Base-by-base conservation (phyloP, 202 grass and related monocot genomes). In the Panicum hallii region DNA sequence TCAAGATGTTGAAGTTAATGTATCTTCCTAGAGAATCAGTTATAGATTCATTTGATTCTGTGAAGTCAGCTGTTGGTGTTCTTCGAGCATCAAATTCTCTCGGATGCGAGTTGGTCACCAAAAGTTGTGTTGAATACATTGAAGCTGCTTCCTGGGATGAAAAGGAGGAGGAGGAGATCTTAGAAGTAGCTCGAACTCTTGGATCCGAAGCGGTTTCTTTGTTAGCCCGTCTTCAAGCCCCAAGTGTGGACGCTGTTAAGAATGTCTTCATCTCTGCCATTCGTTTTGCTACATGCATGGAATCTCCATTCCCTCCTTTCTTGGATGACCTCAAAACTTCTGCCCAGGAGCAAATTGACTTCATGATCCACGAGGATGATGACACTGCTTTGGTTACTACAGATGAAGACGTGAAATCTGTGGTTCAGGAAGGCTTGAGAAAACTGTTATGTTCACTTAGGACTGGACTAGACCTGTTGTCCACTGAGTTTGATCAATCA, bases 311-410 rank as follows among this genome's bases (percentile, higher is more conserved):
- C 34, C 79, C 85, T 87, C 88, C 93, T 79, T 92, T 95, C 48
- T 81, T 63, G 14, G 96, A 94, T 70, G 93, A 95, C 45, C 73
- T 99, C 65, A 95, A 95, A 75, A 99, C 81, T 71, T 95, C 96
- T 40, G 93, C 96, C 71, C 93, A 99, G 72, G 96, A 99, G 79
- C 96, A 99, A 92, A 87, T 95, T 36, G 96, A 99, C 69, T 99
- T 95, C 79, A 99, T 99, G 93, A 92, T 99, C 77, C 84, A 92
- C 34, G 84, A 91, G 42, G 96, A 95, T 66, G 89, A 85, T 77
- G 91, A 94, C 44, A 86, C 83, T 78, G 87, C 93, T 82, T 91
- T 95, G 55, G 82, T 95, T 74, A 83, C 72, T 41, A 88, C 89
- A 75, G 96, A 99, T 91, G 89, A 91, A 73, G 93, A 95, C 71